Evolutionary conservation across 2,329 filamentous ascomycete genomes (phyloP).

Genomic region (Lasiodiplodia citricola): DNA sequence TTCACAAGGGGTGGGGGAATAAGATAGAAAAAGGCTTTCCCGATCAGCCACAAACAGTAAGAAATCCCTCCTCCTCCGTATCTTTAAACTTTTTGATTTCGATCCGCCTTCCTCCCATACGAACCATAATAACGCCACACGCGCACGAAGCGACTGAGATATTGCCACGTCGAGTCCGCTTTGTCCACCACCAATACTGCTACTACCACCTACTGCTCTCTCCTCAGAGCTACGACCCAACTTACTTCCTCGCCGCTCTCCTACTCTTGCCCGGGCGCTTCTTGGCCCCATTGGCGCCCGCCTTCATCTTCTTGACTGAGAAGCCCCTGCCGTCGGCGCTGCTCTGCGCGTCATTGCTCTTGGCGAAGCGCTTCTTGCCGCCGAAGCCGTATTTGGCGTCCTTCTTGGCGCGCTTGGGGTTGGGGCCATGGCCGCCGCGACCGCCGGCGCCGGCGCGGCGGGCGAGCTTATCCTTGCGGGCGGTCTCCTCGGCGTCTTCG

Average conservation of each 20-base stretch:
- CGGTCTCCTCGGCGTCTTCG: slow-evolving; percentile 66
- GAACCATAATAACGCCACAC: not conserved
- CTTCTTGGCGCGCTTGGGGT: slow-evolving; percentile 87
- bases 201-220: not conserved
- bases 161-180: not conserved
- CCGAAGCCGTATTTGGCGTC: slow-evolving; percentile 94
- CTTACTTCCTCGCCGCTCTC: slow-evolving; percentile 32
- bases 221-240: not conserved
- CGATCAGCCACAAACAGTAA: not conserved
- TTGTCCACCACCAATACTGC: not conserved
- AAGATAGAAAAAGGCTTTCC: not conserved
- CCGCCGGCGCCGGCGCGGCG: slow-evolving; percentile 44
- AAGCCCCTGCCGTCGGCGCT: slow-evolving; percentile 82
- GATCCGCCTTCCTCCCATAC: not conserved
- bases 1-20: not conserved
- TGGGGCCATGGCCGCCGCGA: slow-evolving; percentile 41
- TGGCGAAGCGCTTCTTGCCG: slow-evolving; percentile 89
- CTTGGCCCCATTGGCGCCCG: slow-evolving; percentile 36
- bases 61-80: not conserved
- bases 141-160: not conserved
- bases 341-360: slow-evolving; percentile 87
- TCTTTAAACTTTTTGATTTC: not conserved
- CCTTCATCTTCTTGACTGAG: slow-evolving; percentile 86
- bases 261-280: slow-evolving; percentile 49
- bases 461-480: slow-evolving; percentile 50